Evolutionary conservation across 257 asterid genomes (phyloP).

Genomic region (Linderniella brevidens): DNA sequence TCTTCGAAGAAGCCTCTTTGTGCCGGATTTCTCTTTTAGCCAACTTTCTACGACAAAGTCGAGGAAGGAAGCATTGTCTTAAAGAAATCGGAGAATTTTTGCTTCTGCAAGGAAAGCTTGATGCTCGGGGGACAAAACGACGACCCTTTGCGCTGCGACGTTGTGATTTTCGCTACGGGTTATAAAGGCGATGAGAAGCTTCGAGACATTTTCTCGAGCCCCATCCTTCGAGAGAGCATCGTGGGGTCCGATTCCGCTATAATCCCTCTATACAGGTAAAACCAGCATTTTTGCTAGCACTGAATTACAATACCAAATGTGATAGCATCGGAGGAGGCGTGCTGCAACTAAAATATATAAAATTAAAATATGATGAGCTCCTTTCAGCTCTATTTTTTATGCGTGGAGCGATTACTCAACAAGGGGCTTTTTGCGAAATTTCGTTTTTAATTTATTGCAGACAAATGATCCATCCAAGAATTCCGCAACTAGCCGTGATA

Average conservation of each 20-base stretch:
- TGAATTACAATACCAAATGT: too few relatives aligned
- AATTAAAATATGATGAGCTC: too few relatives aligned
- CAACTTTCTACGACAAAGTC: conserved; percentile 26
- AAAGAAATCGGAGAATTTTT: conserved; percentile 17
- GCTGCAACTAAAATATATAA: too few relatives aligned
- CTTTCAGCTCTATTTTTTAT: too few relatives aligned
- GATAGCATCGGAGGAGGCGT: too few relatives aligned
- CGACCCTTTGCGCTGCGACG: conserved; percentile 16
- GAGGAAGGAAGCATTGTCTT: conserved; percentile 35
- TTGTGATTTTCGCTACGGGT: conserved; percentile 44
- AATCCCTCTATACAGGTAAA: not conserved
- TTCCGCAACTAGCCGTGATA: conserved; percentile 33
- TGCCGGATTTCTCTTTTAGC: conserved; percentile 25
- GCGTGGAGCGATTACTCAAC: too few relatives aligned
- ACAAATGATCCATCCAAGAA: too few relatives aligned
- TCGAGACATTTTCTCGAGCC: not conserved
- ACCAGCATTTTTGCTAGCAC: too few relatives aligned
- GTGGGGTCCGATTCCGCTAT: not conserved
- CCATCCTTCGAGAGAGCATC: not conserved
- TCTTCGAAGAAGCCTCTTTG: conserved; percentile 21
- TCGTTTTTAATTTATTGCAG: too few relatives aligned
- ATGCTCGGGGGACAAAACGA: conserved; percentile 22
- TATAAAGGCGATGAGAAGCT: conserved; percentile 21
- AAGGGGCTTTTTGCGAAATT: too few relatives aligned
- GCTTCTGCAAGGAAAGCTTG: conserved; percentile 27